Conservation (phyloP, 2,329 filamentous ascomycete species). For the Albophoma yamanashiensis region DNA sequence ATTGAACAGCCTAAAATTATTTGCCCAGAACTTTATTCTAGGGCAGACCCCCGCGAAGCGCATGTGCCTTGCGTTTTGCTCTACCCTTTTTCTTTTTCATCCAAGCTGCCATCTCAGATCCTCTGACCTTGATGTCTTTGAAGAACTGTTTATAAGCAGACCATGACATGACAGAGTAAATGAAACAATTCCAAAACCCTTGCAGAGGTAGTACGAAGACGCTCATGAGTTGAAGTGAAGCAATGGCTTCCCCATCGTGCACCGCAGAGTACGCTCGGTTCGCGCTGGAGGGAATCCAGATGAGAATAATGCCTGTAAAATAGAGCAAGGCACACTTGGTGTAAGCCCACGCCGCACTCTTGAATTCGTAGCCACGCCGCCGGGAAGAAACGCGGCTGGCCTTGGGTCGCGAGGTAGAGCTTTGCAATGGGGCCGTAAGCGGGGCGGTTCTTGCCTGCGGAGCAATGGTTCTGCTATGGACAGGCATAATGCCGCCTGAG, state of each 20-base stretch:
- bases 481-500: neutral
- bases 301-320: conserved; percentile 53
- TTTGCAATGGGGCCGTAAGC: neutral
- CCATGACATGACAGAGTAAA: conserved; percentile 58
- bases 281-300: conserved; percentile 61
- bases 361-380: conserved; percentile 31
- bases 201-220: conserved; percentile 65
- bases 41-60: neutral
- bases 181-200: conserved; percentile 67
- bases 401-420: neutral
- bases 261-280: conserved; percentile 60
- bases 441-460: neutral
- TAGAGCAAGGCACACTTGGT: conserved; percentile 55
- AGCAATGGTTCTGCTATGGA: neutral
- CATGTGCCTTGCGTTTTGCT: neutral
- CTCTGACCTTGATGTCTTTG: conserved; percentile 1
- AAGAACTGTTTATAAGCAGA: conserved; percentile 34
- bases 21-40: neutral
- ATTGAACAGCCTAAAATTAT: too few species aligned
- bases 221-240: conserved; percentile 48
- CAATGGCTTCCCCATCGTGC: conserved; percentile 20
- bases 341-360: conserved; percentile 51
- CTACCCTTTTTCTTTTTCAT: neutral
- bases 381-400: neutral
- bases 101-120: neutral